Percentiles rank a stretch among this genome's conserved stretches.
Evolutionary conservation across 148 eudicot genomes (phyloP).

Genomic region (Cornus suecica): DNA sequence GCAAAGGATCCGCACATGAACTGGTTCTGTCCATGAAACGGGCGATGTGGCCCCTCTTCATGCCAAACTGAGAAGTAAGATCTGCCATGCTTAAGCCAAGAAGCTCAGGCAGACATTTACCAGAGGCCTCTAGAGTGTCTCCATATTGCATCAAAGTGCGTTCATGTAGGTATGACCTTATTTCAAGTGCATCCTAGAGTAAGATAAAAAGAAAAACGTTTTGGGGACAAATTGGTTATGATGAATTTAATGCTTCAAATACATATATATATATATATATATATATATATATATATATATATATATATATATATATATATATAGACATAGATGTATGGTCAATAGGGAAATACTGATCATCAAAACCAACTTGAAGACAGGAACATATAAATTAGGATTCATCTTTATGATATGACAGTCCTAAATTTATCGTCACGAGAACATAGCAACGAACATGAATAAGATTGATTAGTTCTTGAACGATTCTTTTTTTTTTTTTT

Average conservation of each 20-base stretch:
- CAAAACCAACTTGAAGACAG: background rate
- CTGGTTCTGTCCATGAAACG: slow-evolving; percentile 33
- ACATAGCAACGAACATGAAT: background rate
- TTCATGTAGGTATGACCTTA: slow-evolving; percentile 51
- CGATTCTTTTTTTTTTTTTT: background rate
- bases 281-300: no score
- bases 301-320: no score
- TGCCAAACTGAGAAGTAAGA: slow-evolving; percentile 33
- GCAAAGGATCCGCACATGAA: slow-evolving; percentile 24
- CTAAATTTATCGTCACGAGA: background rate
- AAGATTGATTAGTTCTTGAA: background rate
- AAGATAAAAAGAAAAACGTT: slow-evolving; percentile 15
- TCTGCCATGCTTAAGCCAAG: slow-evolving; percentile 25
- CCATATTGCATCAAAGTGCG: slow-evolving; percentile 44
- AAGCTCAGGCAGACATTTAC: slow-evolving; percentile 40
- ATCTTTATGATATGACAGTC: background rate
- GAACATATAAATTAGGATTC: background rate
- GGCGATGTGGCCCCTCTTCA: slow-evolving; percentile 49
- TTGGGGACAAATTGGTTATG: background rate
- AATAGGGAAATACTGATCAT: background rate
- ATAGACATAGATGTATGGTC: no score
- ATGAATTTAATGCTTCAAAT: background rate
- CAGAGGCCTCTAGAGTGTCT: slow-evolving; percentile 37
- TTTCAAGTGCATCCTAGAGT: slow-evolving; percentile 46
- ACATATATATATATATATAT: no score